Conservation (phyloP, 176 grass and related monocot genomes). For the Otatea glauca region DNA sequence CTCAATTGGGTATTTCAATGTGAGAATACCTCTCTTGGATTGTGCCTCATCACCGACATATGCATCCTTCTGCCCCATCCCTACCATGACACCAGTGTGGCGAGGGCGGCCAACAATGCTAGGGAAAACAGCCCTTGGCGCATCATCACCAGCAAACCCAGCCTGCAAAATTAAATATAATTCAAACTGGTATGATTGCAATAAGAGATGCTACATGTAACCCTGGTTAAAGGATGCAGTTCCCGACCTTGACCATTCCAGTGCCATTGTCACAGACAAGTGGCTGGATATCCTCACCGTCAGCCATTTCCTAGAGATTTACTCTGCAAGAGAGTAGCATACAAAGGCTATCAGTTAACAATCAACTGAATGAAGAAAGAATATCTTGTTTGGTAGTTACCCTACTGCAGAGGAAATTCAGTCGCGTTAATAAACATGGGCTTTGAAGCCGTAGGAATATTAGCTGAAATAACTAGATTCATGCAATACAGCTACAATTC, state of each 20-base stretch:
- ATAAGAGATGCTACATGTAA: background rate
- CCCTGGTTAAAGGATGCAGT: background rate
- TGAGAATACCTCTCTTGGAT: background rate
- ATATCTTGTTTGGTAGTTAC: background rate
- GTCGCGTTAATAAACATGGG: background rate
- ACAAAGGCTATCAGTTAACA: background rate
- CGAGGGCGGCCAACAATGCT: background rate
- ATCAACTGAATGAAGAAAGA: background rate
- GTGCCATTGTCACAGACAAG: conserved; percentile 14
- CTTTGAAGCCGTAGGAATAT: background rate
- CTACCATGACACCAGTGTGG: background rate
- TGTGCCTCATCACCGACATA: background rate
- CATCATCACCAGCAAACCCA: conserved; percentile 1
- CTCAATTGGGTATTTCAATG: background rate
- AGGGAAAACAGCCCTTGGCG: background rate
- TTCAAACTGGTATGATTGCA: background rate
- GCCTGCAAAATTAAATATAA: background rate
- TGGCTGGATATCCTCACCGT: background rate
- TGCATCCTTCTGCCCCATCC: background rate
- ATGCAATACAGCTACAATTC: background rate
- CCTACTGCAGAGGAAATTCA: background rate
- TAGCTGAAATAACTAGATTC: background rate
- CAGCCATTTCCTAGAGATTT: background rate
- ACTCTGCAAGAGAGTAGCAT: background rate
- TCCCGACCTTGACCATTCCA: background rate